Percentiles rank a stretch among this genome's conserved stretches.
Evolutionary conservation across 2,329 filamentous ascomycete genomes (phyloP).

Genomic region (Hypocreales sp.): DNA sequence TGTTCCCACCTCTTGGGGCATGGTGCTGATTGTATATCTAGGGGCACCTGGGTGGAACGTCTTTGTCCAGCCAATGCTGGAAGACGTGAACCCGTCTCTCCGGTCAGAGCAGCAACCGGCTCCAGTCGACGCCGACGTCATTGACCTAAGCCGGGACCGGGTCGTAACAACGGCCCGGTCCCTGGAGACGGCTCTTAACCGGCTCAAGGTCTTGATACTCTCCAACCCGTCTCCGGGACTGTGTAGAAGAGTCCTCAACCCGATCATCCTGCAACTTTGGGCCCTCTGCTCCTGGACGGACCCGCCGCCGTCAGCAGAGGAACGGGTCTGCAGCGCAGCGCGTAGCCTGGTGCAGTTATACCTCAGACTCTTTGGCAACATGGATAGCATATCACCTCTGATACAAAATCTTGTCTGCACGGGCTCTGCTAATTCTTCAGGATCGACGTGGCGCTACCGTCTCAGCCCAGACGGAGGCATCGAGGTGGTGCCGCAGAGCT

Average conservation of each 20-base stretch:
- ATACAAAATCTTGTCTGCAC: slow-evolving; percentile 39
- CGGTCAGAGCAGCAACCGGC: background rate
- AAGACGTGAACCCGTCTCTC: slow-evolving; percentile 30
- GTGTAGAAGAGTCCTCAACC: slow-evolving; percentile 42
- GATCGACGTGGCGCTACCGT: slow-evolving; percentile 36
- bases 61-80: slow-evolving; percentile 43
- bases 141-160: slow-evolving; percentile 27
- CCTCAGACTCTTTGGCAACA: slow-evolving; percentile 37
- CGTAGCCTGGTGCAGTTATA: slow-evolving; percentile 38
- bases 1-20: too few relatives aligned
- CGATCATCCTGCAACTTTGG: slow-evolving; percentile 48
- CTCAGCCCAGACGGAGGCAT: slow-evolving; percentile 29
- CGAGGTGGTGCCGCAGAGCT: slow-evolving; percentile 26
- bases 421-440: slow-evolving; percentile 23
- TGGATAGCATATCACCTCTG: slow-evolving; percentile 31
- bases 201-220: slow-evolving; percentile 38
- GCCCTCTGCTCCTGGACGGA: slow-evolving; percentile 36
- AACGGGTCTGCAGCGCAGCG: slow-evolving; percentile 28
- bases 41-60: slow-evolving; percentile 44
- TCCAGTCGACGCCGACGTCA: slow-evolving; percentile 18
- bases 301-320: slow-evolving; percentile 15
- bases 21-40: too few relatives aligned
- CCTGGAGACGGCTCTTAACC: slow-evolving; percentile 33
- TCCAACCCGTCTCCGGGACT: slow-evolving; percentile 54
- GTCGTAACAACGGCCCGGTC: slow-evolving; percentile 30